phyloP scores from a whole-genome alignment of 129 eudicot species.

The Sambucus nigra region DNA sequence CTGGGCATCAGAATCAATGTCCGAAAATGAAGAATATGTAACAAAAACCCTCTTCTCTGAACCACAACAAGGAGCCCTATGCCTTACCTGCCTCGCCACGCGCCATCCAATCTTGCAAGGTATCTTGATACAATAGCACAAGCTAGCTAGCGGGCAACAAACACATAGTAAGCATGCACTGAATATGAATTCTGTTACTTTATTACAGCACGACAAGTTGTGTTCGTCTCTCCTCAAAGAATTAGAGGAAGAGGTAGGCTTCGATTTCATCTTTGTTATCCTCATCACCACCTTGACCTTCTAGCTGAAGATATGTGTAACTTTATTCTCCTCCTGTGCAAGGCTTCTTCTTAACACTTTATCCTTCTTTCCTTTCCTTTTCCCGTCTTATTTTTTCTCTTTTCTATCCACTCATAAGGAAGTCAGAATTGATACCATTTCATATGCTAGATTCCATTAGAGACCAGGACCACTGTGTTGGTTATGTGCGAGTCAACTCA shows the following conservation, averaged over 20 bases:
- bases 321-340: neutral
- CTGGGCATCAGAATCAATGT: slow-evolving; percentile 24
- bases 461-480: slow-evolving; percentile 14
- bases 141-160: slow-evolving; percentile 31
- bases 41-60: slow-evolving; percentile 20
- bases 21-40: slow-evolving; percentile 38
- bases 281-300: neutral
- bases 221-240: neutral
- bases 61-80: slow-evolving; percentile 17
- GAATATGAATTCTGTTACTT: slow-evolving; percentile 18
- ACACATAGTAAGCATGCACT: slow-evolving; percentile 31
- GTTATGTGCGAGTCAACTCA: neutral
- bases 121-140: slow-evolving; percentile 32
- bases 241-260: neutral
- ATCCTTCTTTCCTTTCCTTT: neutral
- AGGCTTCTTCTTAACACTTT: neutral
- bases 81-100: slow-evolving; percentile 9
- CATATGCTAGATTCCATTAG: neutral
- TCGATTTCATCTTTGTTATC: slow-evolving; percentile 14
- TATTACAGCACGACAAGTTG: slow-evolving; percentile 12
- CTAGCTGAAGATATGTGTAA: neutral
- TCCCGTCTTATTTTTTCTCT: neutral
- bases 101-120: slow-evolving; percentile 28
- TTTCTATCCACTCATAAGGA: neutral
- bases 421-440: slow-evolving; percentile 10